Base-by-base conservation (phyloP, 495 filamentous ascomycete species). In the Glarea lozoyensis region DNA sequence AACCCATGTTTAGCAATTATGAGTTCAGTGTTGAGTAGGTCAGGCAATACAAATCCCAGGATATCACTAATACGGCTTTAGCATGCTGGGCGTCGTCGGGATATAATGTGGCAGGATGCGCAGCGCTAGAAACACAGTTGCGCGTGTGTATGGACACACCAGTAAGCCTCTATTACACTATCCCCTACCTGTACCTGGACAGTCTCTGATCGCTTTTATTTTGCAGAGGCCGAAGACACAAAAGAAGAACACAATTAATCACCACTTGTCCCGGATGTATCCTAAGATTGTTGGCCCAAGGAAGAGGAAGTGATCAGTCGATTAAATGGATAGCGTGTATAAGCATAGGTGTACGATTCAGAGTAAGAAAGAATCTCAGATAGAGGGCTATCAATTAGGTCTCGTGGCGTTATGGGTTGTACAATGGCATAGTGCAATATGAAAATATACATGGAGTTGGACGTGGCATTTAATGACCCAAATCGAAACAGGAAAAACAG, bases 11-110 rank as follows among this genome's bases (percentile, higher is more conserved):
- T 88, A 27, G 68, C 73, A 18, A 68, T 94, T 40, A 95, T 98
- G 92, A 79, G 80, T 18, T 81, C 83, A n/a, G 81, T 98, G 34
- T 71, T 98, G 45, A 79, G 88, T 95, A 81, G 33, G 84, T 64
- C 22, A 23, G 10, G 9, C 7, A 12, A 2, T 37, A 32, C 12
- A 15, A 11, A 34, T 27, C 11, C 11, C 7, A 5, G 30, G 27
- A 33, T 21, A 31, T 37, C 19, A 22, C 46, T 50, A 18, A 49
- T 21, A 11, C 3, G 17, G 10, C 4, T 17, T 13, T 53, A 95
- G 88, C 84, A 52, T 98, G 92, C 65, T 98, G 92, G 92, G 92
- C 92, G 2, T 94, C 89, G 1, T 70, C 82, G 10, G 88, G 88
- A 43, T 81, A 86, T 56, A 77, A 62, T 44, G 64, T 73, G 0